Evolutionary conservation across 768 basidiomycete genomes (phyloP).

Genomic region (Tubosaeta sp.): DNA sequence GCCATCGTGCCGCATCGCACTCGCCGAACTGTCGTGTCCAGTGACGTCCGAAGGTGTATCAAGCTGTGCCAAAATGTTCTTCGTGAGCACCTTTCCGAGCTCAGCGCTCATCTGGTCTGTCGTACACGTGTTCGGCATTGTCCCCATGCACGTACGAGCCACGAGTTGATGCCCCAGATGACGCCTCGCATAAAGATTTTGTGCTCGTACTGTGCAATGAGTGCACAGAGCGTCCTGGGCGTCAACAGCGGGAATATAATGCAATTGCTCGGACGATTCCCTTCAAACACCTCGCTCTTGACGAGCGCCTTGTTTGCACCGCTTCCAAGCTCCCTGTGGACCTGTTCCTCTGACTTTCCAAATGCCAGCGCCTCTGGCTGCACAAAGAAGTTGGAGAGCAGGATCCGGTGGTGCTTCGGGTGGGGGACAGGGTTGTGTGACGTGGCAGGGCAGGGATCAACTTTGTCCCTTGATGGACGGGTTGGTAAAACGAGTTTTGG

Average conservation of each 20-base stretch:
- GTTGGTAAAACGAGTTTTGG: constrained; percentile 99
- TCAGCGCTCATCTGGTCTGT: constrained; percentile 99
- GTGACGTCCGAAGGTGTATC: constrained; percentile 71
- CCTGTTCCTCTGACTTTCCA: constrained; percentile 92
- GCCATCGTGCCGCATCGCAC: constrained; percentile 5
- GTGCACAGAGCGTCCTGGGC: constrained; percentile 80
- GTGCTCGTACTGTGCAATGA: constrained; percentile 94
- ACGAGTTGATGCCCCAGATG: too few relatives aligned
- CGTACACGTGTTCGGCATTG: neutral
- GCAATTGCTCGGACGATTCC: constrained; percentile 94
- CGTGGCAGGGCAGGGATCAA: constrained; percentile 80
- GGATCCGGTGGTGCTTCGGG: constrained; percentile 95
- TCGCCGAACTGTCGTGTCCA: constrained; percentile 83
- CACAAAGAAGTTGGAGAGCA: constrained; percentile 97
- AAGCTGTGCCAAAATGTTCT: constrained; percentile 90
- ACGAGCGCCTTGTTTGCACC: constrained; percentile 78
- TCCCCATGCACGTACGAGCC: too few relatives aligned
- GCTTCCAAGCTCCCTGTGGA: constrained; percentile 61
- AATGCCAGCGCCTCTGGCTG: constrained; percentile 98
- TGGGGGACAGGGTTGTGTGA: constrained; percentile 83
- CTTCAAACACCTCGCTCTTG: constrained; percentile 98
- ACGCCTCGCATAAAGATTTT: constrained; percentile 99
- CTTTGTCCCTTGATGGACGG: constrained; percentile 92
- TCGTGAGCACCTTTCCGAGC: constrained; percentile 95
- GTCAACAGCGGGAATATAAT: constrained; percentile 93